Conservation (phyloP, 208 protist species). For the Trypanosoma vivax region DNA sequence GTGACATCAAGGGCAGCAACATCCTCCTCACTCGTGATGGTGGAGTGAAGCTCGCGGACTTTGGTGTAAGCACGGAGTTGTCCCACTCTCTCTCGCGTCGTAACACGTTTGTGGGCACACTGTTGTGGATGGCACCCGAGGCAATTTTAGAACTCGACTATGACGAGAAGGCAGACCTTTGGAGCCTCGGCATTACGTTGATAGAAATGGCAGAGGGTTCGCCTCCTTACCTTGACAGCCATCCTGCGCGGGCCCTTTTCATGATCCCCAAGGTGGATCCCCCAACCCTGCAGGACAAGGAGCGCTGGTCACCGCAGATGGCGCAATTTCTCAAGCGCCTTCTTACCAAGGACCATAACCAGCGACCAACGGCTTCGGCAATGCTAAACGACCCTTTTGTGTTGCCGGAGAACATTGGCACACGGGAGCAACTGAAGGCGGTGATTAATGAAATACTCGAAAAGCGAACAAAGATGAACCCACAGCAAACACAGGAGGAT, state of each 20-base stretch:
- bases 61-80: constrained; percentile 83
- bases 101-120: constrained; percentile 88
- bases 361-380: constrained; percentile 51
- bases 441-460: constrained; percentile 53
- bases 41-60: constrained; percentile 90
- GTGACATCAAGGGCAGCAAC: constrained; percentile 93
- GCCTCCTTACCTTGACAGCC: constrained; percentile 88
- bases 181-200: constrained; percentile 93
- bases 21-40: constrained; percentile 86
- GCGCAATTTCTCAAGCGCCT: constrained; percentile 70
- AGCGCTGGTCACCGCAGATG: constrained; percentile 87
- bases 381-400: constrained; percentile 86
- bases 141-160: constrained; percentile 87
- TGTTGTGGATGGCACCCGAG: constrained; percentile 93
- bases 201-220: constrained; percentile 95
- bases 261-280: constrained; percentile 71
- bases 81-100: constrained; percentile 75
- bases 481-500: constrained; percentile 23
- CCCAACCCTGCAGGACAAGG: constrained; percentile 70
- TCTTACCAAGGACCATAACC: constrained; percentile 70
- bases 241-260: constrained; percentile 67
- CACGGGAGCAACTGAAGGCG: constrained; percentile 51
- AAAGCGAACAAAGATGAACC: constrained; percentile 33
- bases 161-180: constrained; percentile 91
- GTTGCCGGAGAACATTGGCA: constrained; percentile 36